A percentile compares a stretch with the other conserved stretches of the same genome.
Evolutionary conservation across 2,329 filamentous ascomycete species (phyloP).

Genomic region (Beauveria sp.): DNA sequence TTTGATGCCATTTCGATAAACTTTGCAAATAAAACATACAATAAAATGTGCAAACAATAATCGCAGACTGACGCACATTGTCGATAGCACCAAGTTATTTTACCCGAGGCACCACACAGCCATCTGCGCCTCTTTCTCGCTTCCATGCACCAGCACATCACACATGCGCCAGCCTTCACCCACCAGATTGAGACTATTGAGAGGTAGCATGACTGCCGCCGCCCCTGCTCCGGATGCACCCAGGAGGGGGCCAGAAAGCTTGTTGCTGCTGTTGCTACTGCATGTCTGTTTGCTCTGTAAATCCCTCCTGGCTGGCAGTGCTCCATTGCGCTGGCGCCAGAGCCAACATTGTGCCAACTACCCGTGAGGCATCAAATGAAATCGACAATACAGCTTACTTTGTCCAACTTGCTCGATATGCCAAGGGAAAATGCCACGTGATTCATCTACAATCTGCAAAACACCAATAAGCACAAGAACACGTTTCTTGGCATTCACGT

Average conservation of each 20-base stretch:
- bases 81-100: not conserved
- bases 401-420: not conserved
- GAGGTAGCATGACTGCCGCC: not conserved
- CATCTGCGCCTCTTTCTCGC: not conserved
- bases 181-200: not conserved
- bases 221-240: not conserved
- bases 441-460: not conserved
- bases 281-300: not conserved
- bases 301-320: not conserved
- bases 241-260: slow-evolving; percentile 2
- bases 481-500: not conserved
- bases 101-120: not conserved
- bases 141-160: not conserved
- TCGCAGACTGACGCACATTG: too few species aligned
- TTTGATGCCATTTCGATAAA: too few species aligned
- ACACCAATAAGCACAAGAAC: not conserved
- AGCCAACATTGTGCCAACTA: not conserved
- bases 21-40: too few species aligned
- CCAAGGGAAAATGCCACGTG: not conserved
- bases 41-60: too few species aligned
- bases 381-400: too few species aligned
- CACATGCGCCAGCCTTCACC: not conserved
- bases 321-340: too few species aligned
- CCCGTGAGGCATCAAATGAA: not conserved
- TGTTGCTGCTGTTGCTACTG: not conserved